Percentiles rank a stretch among this genome's conserved stretches.
phyloP scores from a whole-genome alignment of 2,329 filamentous ascomycete species.

The Aspergillus pseudoglaucus region DNA sequence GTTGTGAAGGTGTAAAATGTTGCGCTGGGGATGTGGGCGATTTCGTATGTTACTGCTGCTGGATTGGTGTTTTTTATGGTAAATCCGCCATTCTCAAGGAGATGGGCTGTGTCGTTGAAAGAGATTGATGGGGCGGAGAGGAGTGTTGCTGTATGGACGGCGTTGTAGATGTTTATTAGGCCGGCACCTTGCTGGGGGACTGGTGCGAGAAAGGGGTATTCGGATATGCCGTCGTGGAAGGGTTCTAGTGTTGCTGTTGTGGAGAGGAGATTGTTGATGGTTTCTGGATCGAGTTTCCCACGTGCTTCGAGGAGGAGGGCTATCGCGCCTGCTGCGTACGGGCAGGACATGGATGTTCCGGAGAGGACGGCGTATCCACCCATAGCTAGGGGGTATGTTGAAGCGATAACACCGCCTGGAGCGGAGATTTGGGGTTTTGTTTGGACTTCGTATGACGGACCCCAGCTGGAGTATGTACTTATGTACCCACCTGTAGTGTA shows the following conservation, averaged over 20 bases:
- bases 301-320: slow-evolving; percentile 24
- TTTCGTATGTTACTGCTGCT: slow-evolving; percentile 7
- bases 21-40: slow-evolving; percentile 46
- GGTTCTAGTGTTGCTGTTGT: slow-evolving; percentile 17
- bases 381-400: slow-evolving; percentile 46
- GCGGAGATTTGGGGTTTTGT: slow-evolving; percentile 4
- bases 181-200: slow-evolving; percentile 57
- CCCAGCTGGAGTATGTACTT: slow-evolving; percentile 14
- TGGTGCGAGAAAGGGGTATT: slow-evolving; percentile 34
- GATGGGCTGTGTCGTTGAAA: slow-evolving; percentile 60
- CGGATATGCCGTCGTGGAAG: slow-evolving; percentile 22
- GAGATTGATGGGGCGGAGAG: slow-evolving; percentile 53
- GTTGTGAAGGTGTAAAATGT: slow-evolving; percentile 48
- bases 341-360: slow-evolving; percentile 56
- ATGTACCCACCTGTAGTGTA: slow-evolving; percentile 11
- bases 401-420: slow-evolving; percentile 41
- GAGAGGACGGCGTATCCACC: slow-evolving; percentile 47
- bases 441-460: slow-evolving; percentile 11
- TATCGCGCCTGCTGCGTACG: slow-evolving; percentile 47
- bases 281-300: slow-evolving; percentile 17
- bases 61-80: not conserved
- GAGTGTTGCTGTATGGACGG: slow-evolving; percentile 49
- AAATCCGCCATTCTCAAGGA: slow-evolving; percentile 17
- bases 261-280: slow-evolving; percentile 20
- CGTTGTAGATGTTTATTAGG: slow-evolving; percentile 54